Base-by-base conservation (phyloP, 352 stramenopile species). In the Phytophthora multivora region DNA sequence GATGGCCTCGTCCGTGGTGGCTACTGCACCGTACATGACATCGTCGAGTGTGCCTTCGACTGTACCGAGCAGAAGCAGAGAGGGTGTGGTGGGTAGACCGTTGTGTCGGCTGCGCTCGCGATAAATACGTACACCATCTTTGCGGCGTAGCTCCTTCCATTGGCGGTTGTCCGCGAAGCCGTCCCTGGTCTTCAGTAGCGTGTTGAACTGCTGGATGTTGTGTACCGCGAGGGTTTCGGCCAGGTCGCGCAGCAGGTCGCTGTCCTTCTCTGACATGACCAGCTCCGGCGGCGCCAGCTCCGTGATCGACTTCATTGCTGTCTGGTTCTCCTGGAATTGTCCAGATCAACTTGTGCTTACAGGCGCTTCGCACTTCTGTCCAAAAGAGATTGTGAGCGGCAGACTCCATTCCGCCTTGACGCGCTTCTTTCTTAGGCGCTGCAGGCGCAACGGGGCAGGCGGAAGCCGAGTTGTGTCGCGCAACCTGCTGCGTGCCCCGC, bases 31-130 rank as follows among this genome's bases (percentile, higher is more conserved):
- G 53, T 85, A 90, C 75, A 91, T 85, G 47, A 87, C 55, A 50
- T 89, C 80, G 23, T 91, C 76, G 30, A 91, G 55, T n/a, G 54
- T 69, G 9, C 80, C 78, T 5, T 73, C 57, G n/a, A 89, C 46
- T 5, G 78, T 77, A 9, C 82, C 82, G 12, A 85, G 53, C 33
- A 86, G 64, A n/a, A 86, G 51, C 45, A 90, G 60, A n/a, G 71
- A 83, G 1, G 77, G 79, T n/a, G 73, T 70, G 0, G 43, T 55
- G 13, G 64, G 63, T 3, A 66, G 12, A 1, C 63, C 59, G 38
- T 62, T 62, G 45, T 67, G 48, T 4, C 30, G 58, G 25, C 41
- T 63, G 18, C 69, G 69, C 36, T 79, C 67, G 16, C 73, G 59
- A 48, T 82, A 82, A n/a, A 82, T 66, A 3, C 66, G 69, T 10